Evolutionary conservation across 108 stramenopile species (phyloP).

Genomic region (Mediolabrus comicus): DNA sequence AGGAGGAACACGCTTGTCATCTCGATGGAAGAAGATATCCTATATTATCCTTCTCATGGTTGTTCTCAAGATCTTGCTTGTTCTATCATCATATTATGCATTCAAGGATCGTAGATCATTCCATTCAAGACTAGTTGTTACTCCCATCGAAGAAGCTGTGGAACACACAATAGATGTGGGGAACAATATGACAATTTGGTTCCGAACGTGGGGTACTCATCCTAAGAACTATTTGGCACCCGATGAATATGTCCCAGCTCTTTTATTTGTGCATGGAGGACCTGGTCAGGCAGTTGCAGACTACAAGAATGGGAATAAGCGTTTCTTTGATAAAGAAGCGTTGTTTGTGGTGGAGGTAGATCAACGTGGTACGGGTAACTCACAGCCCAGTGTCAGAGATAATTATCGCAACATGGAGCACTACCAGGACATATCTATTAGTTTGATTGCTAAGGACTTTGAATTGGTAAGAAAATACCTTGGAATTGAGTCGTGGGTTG

Average conservation of each 20-base stretch:
- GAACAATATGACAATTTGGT: constrained; percentile 27
- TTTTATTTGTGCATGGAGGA: constrained; percentile 50
- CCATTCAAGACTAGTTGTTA: too few species aligned
- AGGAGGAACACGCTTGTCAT: too few species aligned
- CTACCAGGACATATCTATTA: constrained; percentile 39
- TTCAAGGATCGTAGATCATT: too few species aligned
- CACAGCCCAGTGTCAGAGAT: constrained; percentile 45
- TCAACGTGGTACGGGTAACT: constrained; percentile 49
- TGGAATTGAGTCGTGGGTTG: too few species aligned
- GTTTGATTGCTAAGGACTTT: constrained; percentile 47
- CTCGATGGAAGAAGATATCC: too few species aligned
- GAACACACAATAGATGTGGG: constrained; percentile 22
- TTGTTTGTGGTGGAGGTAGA: constrained; percentile 47
- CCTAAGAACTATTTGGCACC: background rate
- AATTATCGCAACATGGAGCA: constrained; percentile 35
- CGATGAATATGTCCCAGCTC: constrained; percentile 16
- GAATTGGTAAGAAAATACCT: too few species aligned
- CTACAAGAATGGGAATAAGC: constrained; percentile 34
- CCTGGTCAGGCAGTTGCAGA: constrained; percentile 45
- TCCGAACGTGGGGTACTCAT: constrained; percentile 34
- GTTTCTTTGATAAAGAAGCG: constrained; percentile 32
- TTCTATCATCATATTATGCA: too few species aligned
- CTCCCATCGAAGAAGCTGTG: constrained; percentile 30
- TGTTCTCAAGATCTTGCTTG: too few species aligned
- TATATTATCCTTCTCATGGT: too few species aligned